Evolutionary conservation across 2,329 filamentous ascomycete genomes (phyloP), one percentile per base, ranked within the genome.

Genomic region (Elsinoe perseae): DNA sequence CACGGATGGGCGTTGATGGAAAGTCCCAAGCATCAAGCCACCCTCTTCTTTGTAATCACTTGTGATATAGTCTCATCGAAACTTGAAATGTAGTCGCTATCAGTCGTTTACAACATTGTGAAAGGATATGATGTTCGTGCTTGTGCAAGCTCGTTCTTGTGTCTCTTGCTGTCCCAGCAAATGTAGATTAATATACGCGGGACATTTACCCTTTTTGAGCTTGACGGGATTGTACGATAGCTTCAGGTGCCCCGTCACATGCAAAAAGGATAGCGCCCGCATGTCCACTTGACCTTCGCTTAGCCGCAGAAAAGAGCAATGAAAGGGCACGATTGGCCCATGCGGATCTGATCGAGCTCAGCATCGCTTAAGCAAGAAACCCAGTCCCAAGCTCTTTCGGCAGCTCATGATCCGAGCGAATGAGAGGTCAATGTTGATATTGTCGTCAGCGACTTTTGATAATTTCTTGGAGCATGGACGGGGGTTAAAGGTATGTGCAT

Each of bases 371-470:
- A 36, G 48, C 48, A 52, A 36, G 30, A 52, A 52, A 36, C 30
- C 30, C 30, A 27, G 18, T 12, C 14, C 28, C 30, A 25, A 52
- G 48, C 48, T 52, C 28, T 20, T 25, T 52, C 48, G 48, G 48
- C 48, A 28, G 48, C 16, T 21, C 30, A 27, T 36, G 28, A 52
- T 52, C 48, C 48, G 48, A 52, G 30, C 48, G 48, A 52, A 52
- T 52, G 44, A 50, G 25, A 12, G 30, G 44, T 30, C 18, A n/a
- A 20, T 30, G 14, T 52, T 52, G 28, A 30, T 52, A 38, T 38
- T 52, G 48, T 52, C 48, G 48, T 52, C 48, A 52, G 48, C 30
- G 48, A 52, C n/a, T 52, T 50, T 50, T 30, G 43, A n/a, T 14
- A 14, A 16, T 32, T 32, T 50, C 25, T 50, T 16, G 44, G 40